Conservation (phyloP, 2,329 filamentous ascomycete genomes). For the Penicillium sp. region DNA sequence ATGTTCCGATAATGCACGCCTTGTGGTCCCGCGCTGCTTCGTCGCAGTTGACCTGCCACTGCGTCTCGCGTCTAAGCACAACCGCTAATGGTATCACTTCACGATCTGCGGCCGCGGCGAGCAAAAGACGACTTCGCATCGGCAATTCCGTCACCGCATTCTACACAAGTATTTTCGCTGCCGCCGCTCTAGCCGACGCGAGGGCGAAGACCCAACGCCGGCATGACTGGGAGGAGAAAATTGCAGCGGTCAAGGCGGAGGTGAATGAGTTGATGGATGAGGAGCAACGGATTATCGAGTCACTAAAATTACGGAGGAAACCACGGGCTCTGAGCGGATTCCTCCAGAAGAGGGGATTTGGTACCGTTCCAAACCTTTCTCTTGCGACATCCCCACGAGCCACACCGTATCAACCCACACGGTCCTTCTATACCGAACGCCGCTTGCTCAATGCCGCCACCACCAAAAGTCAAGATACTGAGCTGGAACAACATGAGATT, state of each 20-base stretch:
- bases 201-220: conserved; percentile 40
- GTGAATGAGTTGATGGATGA: conserved; percentile 40
- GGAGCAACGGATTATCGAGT: conserved; percentile 36
- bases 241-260: conserved; percentile 44
- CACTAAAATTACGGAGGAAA: conserved; percentile 29
- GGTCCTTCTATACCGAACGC: conserved; percentile 21
- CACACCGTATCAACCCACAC: conserved; percentile 13
- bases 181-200: conserved; percentile 42
- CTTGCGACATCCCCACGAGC: conserved; percentile 10
- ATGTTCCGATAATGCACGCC: conserved; percentile 44
- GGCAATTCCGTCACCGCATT: conserved; percentile 45
- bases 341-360: conserved; percentile 27
- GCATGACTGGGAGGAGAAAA: conserved; percentile 42
- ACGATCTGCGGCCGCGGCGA: conserved; percentile 35
- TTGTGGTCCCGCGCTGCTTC: conserved; percentile 44
- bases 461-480: conserved; percentile 10
- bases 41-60: conserved; percentile 41
- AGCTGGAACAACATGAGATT: conserved; percentile 2
- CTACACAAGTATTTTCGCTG: conserved; percentile 46
- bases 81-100: conserved; percentile 36
- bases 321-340: conserved; percentile 17
- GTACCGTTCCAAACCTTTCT: conserved; percentile 19
- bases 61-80: conserved; percentile 42
- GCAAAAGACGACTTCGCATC: conserved; percentile 39
- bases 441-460: conserved; percentile 4